Conservation (phyloP, 140 eudicot species). For the Ambrosia hybrid region DNA sequence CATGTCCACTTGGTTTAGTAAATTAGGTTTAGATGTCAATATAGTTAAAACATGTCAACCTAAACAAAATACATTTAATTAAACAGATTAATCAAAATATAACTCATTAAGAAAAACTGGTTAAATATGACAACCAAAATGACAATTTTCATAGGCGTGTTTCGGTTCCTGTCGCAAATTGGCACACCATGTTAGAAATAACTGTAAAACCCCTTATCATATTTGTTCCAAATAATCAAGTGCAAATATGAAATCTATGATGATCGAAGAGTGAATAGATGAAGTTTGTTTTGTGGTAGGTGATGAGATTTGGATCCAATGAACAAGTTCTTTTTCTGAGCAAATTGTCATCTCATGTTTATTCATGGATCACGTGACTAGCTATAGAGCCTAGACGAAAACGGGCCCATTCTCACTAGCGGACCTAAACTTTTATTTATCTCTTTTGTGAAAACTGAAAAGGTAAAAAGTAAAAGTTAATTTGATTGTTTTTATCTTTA, state of each 20-base stretch:
- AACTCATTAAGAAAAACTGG: too few relatives aligned
- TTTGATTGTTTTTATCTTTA: too few relatives aligned
- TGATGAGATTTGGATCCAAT: constrained; percentile 17
- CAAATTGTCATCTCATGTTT: constrained; percentile 21
- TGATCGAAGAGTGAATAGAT: neutral
- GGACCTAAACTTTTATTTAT: neutral
- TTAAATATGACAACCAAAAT: too few relatives aligned
- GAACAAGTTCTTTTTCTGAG: constrained; percentile 2
- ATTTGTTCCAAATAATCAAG: neutral
- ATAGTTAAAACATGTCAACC: too few relatives aligned
- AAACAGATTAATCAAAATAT: too few relatives aligned
- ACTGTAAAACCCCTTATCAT: neutral
- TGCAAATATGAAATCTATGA: neutral
- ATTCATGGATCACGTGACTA: constrained; percentile 28
- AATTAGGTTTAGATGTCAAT: too few relatives aligned
- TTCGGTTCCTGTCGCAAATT: too few relatives aligned
- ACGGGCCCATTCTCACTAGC: neutral
- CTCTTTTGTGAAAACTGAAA: neutral
- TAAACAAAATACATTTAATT: too few relatives aligned
- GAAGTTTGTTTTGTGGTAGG: constrained; percentile 4
- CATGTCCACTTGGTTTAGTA: too few relatives aligned
- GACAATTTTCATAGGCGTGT: too few relatives aligned
- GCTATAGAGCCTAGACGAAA: neutral
- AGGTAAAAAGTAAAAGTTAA: too few relatives aligned
- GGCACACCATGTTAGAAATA: too few relatives aligned